Evolutionary conservation across 768 basidiomycete genomes (phyloP).

Genomic region (Boletellus ananiceps): DNA sequence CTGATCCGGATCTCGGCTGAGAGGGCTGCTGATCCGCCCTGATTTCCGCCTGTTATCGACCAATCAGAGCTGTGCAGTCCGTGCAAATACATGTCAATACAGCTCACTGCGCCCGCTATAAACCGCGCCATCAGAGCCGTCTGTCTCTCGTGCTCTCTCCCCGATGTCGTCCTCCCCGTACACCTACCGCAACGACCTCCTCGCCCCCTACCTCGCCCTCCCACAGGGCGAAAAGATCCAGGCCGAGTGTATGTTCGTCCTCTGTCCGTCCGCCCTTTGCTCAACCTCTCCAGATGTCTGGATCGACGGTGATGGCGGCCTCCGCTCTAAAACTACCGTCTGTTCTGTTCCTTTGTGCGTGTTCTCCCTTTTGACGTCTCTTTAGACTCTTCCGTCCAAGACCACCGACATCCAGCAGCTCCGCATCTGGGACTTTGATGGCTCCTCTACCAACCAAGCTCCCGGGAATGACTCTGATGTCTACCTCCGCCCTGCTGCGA

Average conservation of each 20-base stretch:
- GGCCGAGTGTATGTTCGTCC: constrained; percentile 73
- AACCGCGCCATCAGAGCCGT: constrained; percentile 10
- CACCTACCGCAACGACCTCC: constrained; percentile 74
- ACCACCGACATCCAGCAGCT: constrained; percentile 86
- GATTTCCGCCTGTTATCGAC: constrained; percentile 23
- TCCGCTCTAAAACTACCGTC: constrained; percentile 95
- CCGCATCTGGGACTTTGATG: constrained; percentile 99
- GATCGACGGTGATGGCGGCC: constrained; percentile 93
- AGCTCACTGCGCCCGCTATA: constrained; percentile 18
- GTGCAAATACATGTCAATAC: constrained; percentile 26
- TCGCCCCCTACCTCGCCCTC: constrained; percentile 85
- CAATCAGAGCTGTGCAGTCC: constrained; percentile 18
- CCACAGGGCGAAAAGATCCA: constrained; percentile 89
- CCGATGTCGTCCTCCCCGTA: constrained; percentile 29
- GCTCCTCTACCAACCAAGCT: constrained; percentile 96
- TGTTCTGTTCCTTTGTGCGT: constrained; percentile 22
- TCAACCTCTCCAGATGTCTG: constrained; percentile 71
- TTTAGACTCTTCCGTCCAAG: constrained; percentile 80
- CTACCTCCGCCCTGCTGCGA: constrained; percentile 93
- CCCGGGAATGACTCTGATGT: constrained; percentile 95
- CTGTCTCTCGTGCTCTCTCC: not conserved
- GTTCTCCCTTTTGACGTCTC: not conserved
- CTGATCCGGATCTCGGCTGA: constrained; percentile 9
- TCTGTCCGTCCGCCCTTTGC: not conserved
- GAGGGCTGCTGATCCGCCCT: not conserved